These are phyloP conservation scores for Ganoderma boninense DNA, from an alignment of 1,284 basidiomycete species.

Conservation along the genomic window DNA sequence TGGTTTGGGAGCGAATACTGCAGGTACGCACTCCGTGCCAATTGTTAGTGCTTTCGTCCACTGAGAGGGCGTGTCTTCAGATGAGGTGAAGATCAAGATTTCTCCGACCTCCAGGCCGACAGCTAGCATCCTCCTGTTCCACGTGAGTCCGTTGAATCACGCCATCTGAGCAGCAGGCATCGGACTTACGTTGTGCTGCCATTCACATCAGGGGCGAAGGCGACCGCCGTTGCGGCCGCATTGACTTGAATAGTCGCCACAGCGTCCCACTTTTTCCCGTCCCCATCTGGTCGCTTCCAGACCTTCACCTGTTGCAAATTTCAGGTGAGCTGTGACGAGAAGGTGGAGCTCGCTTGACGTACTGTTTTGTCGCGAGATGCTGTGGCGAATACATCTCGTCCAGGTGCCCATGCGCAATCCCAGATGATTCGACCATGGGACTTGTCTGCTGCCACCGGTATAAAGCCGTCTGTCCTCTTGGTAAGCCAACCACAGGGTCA, in stretches of 20 bases:
- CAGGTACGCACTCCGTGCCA: conserved; percentile 53
- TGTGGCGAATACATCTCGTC: conserved; percentile 86
- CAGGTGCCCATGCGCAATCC: conserved; percentile 88
- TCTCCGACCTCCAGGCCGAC: conserved; percentile 78
- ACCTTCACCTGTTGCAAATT: conserved; percentile 67
- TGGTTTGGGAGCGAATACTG: neutral
- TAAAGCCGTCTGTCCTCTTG: conserved; percentile 56
- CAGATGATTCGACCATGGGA: conserved; percentile 95
- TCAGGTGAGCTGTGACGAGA: neutral
- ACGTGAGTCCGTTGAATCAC: neutral
- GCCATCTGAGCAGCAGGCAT: neutral
- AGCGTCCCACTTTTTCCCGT: conserved; percentile 55
- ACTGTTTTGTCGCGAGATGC: conserved; percentile 97
- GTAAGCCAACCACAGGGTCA: neutral
- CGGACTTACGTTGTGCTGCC: conserved; percentile 47
- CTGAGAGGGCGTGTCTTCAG: conserved; percentile 40
- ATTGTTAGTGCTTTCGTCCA: conserved; percentile 61
- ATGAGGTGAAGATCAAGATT: conserved; percentile 62
- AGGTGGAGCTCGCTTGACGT: conserved; percentile 30
- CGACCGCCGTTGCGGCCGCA: conserved; percentile 78
- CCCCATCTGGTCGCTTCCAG: conserved; percentile 55
- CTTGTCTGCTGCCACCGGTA: conserved; percentile 75
- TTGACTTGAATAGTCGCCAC: conserved; percentile 64
- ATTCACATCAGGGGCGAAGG: conserved; percentile 57
- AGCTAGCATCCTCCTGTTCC: conserved; percentile 64